phyloP scores from a whole-genome alignment of 2,329 filamentous ascomycete genomes.

The Hymenotorrendiella dingleyae region DNA sequence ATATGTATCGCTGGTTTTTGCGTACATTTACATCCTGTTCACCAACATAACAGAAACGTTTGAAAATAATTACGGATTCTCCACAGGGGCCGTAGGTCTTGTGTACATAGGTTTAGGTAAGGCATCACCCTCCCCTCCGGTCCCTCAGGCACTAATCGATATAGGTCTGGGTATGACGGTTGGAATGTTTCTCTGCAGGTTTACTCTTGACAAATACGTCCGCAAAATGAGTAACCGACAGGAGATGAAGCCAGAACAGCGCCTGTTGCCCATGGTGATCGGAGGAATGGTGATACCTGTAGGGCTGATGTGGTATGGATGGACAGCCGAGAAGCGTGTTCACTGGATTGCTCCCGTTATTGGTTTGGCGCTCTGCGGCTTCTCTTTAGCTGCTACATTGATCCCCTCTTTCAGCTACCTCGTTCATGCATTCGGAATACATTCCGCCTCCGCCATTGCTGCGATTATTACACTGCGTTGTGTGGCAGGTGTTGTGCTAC shows the following conservation, averaged over 20 bases:
- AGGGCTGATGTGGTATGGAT: constrained; percentile 42
- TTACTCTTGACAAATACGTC: background rate
- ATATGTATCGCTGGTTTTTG: constrained; percentile 2
- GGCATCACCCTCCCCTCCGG: background rate
- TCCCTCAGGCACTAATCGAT: background rate
- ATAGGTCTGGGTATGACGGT: background rate
- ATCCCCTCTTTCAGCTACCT: constrained; percentile 41
- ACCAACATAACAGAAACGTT: constrained; percentile 21
- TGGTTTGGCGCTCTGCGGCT: constrained; percentile 37
- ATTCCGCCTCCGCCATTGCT: constrained; percentile 35
- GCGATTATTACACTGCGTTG: constrained; percentile 36
- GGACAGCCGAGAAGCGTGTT: constrained; percentile 36
- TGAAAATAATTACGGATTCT: constrained; percentile 34
- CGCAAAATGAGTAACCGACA: background rate
- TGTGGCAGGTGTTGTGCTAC: constrained; percentile 43
- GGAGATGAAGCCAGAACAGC: background rate
- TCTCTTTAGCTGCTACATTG: constrained; percentile 38
- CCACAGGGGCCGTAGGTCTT: constrained; percentile 37
- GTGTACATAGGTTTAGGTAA: constrained; percentile 40
- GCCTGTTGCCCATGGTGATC: background rate
- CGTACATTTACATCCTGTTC: constrained; percentile 16
- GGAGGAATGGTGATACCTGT: background rate
- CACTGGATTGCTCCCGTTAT: constrained; percentile 39
- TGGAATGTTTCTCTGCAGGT: background rate
- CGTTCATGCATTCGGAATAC: constrained; percentile 35